Evolutionary conservation across 208 protist species (phyloP), one percentile per base, ranked within the genome.

Genomic region (Trypanosoma platydactyli): DNA sequence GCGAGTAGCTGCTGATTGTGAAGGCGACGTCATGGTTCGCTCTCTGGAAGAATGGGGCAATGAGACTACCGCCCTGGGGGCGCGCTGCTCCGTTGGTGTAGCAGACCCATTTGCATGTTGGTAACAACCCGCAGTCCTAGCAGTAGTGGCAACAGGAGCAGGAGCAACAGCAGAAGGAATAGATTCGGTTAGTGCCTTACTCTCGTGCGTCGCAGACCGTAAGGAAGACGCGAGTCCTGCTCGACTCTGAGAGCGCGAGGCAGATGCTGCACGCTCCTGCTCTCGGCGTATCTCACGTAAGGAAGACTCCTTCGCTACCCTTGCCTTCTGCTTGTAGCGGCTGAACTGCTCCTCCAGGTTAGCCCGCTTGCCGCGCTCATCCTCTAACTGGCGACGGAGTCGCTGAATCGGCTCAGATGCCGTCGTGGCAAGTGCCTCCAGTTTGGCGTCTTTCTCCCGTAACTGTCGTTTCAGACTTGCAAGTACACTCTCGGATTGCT

Each of bases 321-420:
- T 95, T n/a, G 90, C 90, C 52, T 74, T 73, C 45, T 77, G 58
- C 64, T 91, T 90, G 66, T 86, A 85, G 16, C 56, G 66, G 24
- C 44, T 67, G 35, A 95, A 81, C 67, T 94, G 81, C 62, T 86
- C 81, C 75, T 95, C 86, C 15, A 93, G 68, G 5, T 61, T 60
- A 0, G 87, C 90, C 7, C 90, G 86, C 24, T 76, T 76, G 40
- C 85, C 73, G 0, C 86, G 80, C 78, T 95, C 90, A n/a, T 90
- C 84, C 44, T 93, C 90, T 13, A 95, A 83, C 68, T 95, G 90
- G 58, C 60, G 67, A 4, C 90, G 84, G 12, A 95, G 79, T 1
- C 83, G 75, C 73, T 93, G 83, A 27, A 95, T 62, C 12, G 86
- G 85, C 71, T 90, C 86, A 5, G 73, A 77, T 5, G 76, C 52